Conservation (phyloP, 352 stramenopile genomes). For the Phytophthora litchii region DNA sequence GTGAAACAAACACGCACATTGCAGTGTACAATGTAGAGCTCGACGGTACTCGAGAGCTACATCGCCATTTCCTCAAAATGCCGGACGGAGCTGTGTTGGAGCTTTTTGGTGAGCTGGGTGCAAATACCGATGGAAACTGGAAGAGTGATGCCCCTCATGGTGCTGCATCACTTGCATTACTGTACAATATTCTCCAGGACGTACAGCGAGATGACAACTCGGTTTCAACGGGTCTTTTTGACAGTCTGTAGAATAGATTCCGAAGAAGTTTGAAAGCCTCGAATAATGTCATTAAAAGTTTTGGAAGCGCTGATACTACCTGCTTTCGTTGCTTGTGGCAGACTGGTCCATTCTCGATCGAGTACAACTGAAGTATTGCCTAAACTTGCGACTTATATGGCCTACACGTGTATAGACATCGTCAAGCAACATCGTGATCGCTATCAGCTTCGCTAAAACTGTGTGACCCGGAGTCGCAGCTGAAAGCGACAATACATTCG, state of each 20-base stretch:
- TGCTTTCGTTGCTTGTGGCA: no score
- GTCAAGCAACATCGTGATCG: no score
- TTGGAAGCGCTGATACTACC: no score
- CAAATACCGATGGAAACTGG: conserved; percentile 43
- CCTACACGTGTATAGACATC: no score
- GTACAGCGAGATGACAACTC: conserved; percentile 35
- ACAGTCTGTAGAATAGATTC: conserved; percentile 20
- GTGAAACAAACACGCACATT: conserved; percentile 78
- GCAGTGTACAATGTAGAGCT: conserved; percentile 83
- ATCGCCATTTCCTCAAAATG: conserved; percentile 89
- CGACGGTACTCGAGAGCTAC: conserved; percentile 58
- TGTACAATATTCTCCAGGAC: conserved; percentile 64
- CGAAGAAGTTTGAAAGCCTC: no score
- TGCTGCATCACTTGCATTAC: conserved; percentile 43
- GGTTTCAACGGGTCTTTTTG: conserved; percentile 21
- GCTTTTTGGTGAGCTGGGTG: conserved; percentile 73
- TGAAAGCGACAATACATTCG: no score
- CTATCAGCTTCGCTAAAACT: no score
- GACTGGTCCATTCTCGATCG: no score
- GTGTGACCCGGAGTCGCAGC: no score
- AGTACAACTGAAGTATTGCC: no score
- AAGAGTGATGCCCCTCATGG: conserved; percentile 40
- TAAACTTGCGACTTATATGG: no score
- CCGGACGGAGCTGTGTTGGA: conserved; percentile 87
- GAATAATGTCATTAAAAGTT: no score